phyloP scores from a whole-genome alignment of 768 basidiomycete species.

The Lactifluus rugatus region DNA sequence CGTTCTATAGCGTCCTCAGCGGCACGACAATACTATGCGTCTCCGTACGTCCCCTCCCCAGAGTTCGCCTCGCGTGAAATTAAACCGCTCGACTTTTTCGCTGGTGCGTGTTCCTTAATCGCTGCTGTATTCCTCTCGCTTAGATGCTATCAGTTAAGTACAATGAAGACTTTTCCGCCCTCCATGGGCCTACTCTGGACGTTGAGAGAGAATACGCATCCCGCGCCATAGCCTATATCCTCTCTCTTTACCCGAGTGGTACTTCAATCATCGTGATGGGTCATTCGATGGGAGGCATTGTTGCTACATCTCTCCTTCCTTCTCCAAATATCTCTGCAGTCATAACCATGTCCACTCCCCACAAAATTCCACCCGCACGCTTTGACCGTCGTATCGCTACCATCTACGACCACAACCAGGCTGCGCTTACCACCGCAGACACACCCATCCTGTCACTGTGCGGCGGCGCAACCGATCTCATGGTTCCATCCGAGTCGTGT shows the following conservation, averaged over 20 bases:
- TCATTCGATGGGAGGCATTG: conserved; percentile 97
- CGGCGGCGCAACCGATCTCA: conserved; percentile 85
- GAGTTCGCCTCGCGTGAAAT: conserved; percentile 40
- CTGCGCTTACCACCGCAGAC: conserved; percentile 33
- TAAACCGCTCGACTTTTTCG: conserved; percentile 74
- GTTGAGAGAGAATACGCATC: conserved; percentile 71
- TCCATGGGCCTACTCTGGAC: conserved; percentile 82
- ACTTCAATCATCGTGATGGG: conserved; percentile 72
- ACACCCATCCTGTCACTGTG: conserved; percentile 77
- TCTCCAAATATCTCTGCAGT: conserved; percentile 59
- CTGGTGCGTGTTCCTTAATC: conserved; percentile 41
- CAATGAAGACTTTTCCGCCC: conserved; percentile 94
- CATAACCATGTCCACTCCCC: conserved; percentile 96
- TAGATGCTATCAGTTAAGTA: conserved; percentile 62
- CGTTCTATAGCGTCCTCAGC: conserved; percentile 93
- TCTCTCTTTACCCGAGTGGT: conserved; percentile 58
- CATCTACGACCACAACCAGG: conserved; percentile 48
- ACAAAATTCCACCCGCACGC: conserved; percentile 77
- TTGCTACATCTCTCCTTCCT: conserved; percentile 71
- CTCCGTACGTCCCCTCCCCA: conserved; percentile 44
- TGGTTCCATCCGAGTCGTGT: conserved; percentile 88
- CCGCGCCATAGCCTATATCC: conserved; percentile 64
- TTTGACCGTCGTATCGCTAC: conserved; percentile 72
- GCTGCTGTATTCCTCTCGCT: not conserved
- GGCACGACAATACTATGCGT: conserved; percentile 63